Percentiles rank a stretch among this genome's conserved stretches.
These are phyloP conservation scores for Populus hybrid DNA, from an alignment of 441 rosid species.

Conservation along the genomic window DNA sequence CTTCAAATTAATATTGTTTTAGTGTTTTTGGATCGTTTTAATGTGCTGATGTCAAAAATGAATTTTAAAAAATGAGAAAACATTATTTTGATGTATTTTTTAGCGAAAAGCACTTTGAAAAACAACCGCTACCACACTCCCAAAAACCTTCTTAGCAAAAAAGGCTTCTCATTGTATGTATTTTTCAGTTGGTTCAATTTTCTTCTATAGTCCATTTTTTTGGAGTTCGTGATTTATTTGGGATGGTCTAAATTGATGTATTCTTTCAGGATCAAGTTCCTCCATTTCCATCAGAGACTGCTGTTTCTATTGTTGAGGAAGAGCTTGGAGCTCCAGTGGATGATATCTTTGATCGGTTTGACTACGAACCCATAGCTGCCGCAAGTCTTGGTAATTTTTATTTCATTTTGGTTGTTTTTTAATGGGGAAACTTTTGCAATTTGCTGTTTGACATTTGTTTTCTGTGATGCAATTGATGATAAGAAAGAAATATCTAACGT, in stretches of 20 bases:
- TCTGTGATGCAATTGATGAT: slow-evolving; percentile 6
- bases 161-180: background rate
- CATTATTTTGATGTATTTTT: too few relatives aligned
- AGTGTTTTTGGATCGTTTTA: too few relatives aligned
- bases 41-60: too few relatives aligned
- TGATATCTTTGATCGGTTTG: slow-evolving; percentile 71
- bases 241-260: slow-evolving; percentile 16
- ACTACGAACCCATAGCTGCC: slow-evolving; percentile 93
- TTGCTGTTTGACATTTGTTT: slow-evolving; percentile 7
- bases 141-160: background rate
- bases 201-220: background rate
- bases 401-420: too few relatives aligned
- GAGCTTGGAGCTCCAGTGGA: slow-evolving; percentile 84
- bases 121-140: too few relatives aligned
- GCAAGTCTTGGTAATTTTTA: slow-evolving; percentile 87
- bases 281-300: slow-evolving; percentile 90
- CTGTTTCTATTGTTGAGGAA: slow-evolving; percentile 77
- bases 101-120: too few relatives aligned
- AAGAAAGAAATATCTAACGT: background rate
- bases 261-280: slow-evolving; percentile 95
- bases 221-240: slow-evolving; percentile 6
- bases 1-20: too few relatives aligned
- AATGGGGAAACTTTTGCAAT: background rate
- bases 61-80: too few relatives aligned
- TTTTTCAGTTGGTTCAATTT: background rate